Conservation (phyloP, 2,329 filamentous ascomycete species). For the Achaetomium macrosporum region DNA sequence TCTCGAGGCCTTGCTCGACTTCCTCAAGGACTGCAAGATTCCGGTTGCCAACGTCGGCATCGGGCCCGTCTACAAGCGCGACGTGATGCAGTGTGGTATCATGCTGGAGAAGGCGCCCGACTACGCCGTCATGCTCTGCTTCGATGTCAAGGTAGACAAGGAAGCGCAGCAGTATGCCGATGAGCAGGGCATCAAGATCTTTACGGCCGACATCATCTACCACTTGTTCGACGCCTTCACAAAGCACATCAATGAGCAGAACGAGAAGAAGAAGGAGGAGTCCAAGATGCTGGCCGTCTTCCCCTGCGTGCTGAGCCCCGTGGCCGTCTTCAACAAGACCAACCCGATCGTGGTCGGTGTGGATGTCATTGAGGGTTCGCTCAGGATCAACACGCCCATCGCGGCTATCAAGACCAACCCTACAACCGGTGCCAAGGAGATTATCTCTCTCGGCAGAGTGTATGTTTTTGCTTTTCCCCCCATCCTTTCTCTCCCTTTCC, state of each 20-base stretch:
- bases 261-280: conserved; percentile 92
- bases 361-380: conserved; percentile 85
- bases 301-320: conserved; percentile 82
- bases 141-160: conserved; percentile 99
- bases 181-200: conserved; percentile 92
- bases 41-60: conserved; percentile 96
- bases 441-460: conserved; percentile 86
- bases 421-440: conserved; percentile 73
- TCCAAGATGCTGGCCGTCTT: conserved; percentile 94
- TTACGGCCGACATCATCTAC: conserved; percentile 98
- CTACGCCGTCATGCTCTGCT: conserved; percentile 98
- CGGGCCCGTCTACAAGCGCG: conserved; percentile 94
- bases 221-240: conserved; percentile 97
- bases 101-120: conserved; percentile 97
- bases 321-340: conserved; percentile 98
- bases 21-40: conserved; percentile 93
- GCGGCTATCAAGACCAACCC: conserved; percentile 78
- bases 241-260: conserved; percentile 81
- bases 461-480: conserved; percentile 46
- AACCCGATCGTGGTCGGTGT: conserved; percentile 91
- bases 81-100: conserved; percentile 89
- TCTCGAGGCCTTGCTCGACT: conserved; percentile 90
- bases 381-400: conserved; percentile 84
- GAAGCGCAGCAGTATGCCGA: conserved; percentile 88
- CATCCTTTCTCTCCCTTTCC: background rate